Percentiles rank a stretch among this genome's conserved stretches.
These are phyloP conservation scores for Martiniozyma abietophila DNA, from an alignment of 805 yeast species.

Conservation along the genomic window DNA sequence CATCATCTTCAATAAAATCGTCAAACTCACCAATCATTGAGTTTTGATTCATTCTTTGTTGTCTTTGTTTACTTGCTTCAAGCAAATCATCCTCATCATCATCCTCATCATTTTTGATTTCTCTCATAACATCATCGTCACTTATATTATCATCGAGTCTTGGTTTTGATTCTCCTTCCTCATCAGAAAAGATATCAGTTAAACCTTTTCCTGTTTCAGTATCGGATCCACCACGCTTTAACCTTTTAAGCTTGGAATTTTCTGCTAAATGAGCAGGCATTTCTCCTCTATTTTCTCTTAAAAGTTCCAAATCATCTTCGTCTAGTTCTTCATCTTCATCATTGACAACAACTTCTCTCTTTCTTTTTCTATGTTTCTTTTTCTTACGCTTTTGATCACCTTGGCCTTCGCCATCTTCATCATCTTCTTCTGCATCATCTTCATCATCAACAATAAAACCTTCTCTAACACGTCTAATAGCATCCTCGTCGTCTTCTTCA, in stretches of 20 bases:
- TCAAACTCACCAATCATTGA: conserved; percentile 69
- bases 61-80: conserved; percentile 22
- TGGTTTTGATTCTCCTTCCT: conserved; percentile 23
- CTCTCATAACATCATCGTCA: conserved; percentile 19
- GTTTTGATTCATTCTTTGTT: conserved; percentile 10
- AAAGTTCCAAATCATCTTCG: conserved; percentile 88
- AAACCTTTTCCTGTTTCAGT: conserved; percentile 32
- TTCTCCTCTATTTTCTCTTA: conserved; percentile 87
- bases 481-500: conserved; percentile 81
- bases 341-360: conserved; percentile 26
- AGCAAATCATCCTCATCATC: conserved; percentile 25
- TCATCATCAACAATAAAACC: conserved; percentile 93
- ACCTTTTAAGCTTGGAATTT: conserved; percentile 59
- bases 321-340: conserved; percentile 64
- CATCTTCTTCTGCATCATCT: conserved; percentile 79
- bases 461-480: conserved; percentile 69
- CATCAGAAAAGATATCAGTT: conserved; percentile 65
- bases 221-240: conserved; percentile 60
- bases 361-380: conserved; percentile 30
- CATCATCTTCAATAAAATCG: conserved; percentile 96
- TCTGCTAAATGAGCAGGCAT: conserved; percentile 32
- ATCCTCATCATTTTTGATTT: conserved; percentile 24
- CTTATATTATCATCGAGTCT: conserved; percentile 14
- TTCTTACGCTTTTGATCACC: conserved; percentile 26
- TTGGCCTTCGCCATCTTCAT: conserved; percentile 75